Conservation (phyloP, 1,284 basidiomycete species). For the Pascua sp. region DNA sequence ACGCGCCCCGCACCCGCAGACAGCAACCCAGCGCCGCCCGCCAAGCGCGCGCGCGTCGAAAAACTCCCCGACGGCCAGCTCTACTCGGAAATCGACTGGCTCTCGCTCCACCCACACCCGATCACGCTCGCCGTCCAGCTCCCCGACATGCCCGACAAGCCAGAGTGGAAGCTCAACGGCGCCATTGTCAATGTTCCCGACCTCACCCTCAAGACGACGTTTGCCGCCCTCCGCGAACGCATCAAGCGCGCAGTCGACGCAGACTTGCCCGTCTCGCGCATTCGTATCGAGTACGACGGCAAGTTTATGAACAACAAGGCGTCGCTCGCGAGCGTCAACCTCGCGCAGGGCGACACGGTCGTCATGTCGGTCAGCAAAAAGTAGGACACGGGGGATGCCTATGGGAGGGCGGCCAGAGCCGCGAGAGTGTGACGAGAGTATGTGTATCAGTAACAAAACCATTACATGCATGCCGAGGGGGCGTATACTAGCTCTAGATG, state of each 20-base stretch:
- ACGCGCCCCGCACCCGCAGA: constrained; percentile 18
- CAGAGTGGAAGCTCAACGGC: constrained; percentile 89
- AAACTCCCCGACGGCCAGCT: constrained; percentile 17
- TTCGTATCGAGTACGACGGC: constrained; percentile 69
- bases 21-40: constrained; percentile 9
- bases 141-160: constrained; percentile 69
- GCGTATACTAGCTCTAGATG: no score
- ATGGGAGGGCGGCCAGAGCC: no score
- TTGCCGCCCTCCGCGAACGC: constrained; percentile 81
- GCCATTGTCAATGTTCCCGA: constrained; percentile 69
- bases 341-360: constrained; percentile 81
- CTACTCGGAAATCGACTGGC: constrained; percentile 64
- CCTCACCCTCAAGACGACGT: constrained; percentile 71
- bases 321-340: constrained; percentile 77
- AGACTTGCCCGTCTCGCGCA: constrained; percentile 68
- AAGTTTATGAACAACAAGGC: constrained; percentile 81
- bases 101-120: constrained; percentile 79
- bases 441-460: no score
- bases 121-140: constrained; percentile 78
- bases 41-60: constrained; percentile 18
- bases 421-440: no score
- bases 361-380: constrained; percentile 69
- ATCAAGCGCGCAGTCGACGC: constrained; percentile 73
- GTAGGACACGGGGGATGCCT: constrained; percentile 16
- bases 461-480: no score